These are phyloP conservation scores for Acanthamoeba healyi DNA, from an alignment of 208 protist species.

Conservation along the genomic window DNA sequence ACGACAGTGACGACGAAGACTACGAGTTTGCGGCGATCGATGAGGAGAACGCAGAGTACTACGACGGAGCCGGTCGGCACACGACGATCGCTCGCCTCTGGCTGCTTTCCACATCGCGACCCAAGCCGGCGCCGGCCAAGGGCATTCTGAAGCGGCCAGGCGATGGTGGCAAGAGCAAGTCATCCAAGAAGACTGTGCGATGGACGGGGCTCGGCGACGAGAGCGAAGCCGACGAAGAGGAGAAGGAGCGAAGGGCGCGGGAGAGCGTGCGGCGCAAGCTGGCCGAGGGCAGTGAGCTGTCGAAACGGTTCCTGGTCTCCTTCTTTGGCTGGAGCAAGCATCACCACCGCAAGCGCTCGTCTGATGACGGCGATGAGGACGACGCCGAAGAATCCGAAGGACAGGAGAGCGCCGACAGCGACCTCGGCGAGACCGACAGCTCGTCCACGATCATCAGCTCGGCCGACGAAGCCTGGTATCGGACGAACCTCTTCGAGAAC, in stretches of 20 bases:
- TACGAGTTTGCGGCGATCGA: background rate
- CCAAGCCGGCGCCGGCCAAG: background rate
- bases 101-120: background rate
- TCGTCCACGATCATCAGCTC: background rate
- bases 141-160: background rate
- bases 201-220: background rate
- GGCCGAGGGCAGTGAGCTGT: constrained; percentile 28
- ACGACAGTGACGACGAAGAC: background rate
- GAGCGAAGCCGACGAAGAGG: background rate
- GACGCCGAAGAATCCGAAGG: background rate
- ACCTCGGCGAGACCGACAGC: background rate
- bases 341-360: background rate
- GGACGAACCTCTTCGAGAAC: constrained; percentile 3
- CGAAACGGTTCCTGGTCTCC: background rate
- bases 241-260: background rate
- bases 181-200: background rate
- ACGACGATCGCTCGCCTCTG: background rate
- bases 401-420: constrained; percentile 19
- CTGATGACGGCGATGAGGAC: background rate
- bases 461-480: background rate
- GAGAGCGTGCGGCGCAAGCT: background rate
- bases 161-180: background rate
- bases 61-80: background rate
- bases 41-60: background rate
- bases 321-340: constrained; percentile 39